Base-by-base conservation (phyloP, 352 stramenopile genomes). In the Blastocystis sp. region DNA sequence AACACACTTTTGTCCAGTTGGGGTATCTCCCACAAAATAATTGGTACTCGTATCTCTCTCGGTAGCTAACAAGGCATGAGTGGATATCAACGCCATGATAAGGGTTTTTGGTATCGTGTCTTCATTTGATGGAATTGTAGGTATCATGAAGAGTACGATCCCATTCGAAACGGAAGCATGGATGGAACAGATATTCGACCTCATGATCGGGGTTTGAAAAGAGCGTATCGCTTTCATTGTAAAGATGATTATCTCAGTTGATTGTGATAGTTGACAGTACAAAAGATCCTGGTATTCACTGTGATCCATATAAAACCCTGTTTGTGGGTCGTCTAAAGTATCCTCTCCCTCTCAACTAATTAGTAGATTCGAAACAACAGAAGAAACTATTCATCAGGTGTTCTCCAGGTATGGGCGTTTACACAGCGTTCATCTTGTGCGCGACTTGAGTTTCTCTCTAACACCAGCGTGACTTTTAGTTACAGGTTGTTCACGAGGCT, bases 101-200 rank as follows among this genome's bases (percentile, higher is more conserved):
- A 66, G 50, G 73, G 73, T 66, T 85, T 85, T 62, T 85, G 73
- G 73, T 85, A n/a, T 4, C 9, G 18, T 3, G 18, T 68, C 11
- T 68, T n/a, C 4, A 54, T 66, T 20, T 45, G 47, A 26, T 30
- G 16, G 26, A 53, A 24, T n/a, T 13, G 9, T 59, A 89, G 78
- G 78, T 89, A 89, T 24, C 78, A 79, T 78, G 37, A 76, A 45
- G 78, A 89, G 30, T 89, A 89, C 45, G 78, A 89, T 56, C 78
- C 78, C 7, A 78, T 89, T 63, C 63, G 78, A 78, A 89, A 89
- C 53, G 78, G 78, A 54, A 89, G 78, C 39, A 89, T 89, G 63
- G 78, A 89, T 65, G 78, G 78, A 78, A 89, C 78, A 3, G 78
- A 89, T 78, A 64, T 89, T 53, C 20, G 20, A 18, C 18, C 78